A percentile compares a stretch with the other conserved stretches of the same genome.
Conservation (phyloP, 1,139 yeast genomes). For the Spathaspora sp. region DNA sequence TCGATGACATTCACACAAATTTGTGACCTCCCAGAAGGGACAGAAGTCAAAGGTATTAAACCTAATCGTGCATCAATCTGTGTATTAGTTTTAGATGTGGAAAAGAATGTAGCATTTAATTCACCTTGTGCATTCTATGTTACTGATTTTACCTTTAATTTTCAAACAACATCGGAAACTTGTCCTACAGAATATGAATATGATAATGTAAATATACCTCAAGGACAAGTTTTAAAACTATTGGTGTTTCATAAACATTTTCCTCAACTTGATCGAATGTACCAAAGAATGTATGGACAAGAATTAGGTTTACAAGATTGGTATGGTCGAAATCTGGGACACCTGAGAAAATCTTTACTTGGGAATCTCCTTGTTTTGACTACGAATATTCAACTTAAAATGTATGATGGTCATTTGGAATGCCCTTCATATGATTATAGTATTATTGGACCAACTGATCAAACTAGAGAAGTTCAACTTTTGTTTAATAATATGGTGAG, state of each 20-base stretch:
- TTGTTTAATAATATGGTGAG: neutral
- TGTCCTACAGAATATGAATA: neutral
- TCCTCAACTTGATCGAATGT: neutral
- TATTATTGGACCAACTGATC: neutral
- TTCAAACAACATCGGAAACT: neutral
- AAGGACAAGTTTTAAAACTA: neutral
- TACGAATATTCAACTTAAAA: conserved; percentile 7
- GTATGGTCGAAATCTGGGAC: neutral
- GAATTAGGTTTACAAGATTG: neutral
- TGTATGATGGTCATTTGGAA: conserved; percentile 7
- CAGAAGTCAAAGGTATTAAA: neutral
- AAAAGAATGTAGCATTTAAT: neutral
- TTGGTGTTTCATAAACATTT: neutral
- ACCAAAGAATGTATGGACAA: neutral
- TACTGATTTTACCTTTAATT: conserved; percentile 10
- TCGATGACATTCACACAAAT: neutral
- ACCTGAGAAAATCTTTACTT: neutral
- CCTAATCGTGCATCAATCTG: neutral
- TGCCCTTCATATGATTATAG: conserved; percentile 11
- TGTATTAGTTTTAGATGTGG: neutral
- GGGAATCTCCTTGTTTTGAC: conserved; percentile 8
- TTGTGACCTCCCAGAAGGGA: neutral
- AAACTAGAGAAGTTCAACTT: neutral
- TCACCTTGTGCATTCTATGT: conserved; percentile 5
- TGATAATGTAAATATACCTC: neutral